Conservation (phyloP, 169 alveolate genomes). For the Plasmodium gallinaceum region DNA sequence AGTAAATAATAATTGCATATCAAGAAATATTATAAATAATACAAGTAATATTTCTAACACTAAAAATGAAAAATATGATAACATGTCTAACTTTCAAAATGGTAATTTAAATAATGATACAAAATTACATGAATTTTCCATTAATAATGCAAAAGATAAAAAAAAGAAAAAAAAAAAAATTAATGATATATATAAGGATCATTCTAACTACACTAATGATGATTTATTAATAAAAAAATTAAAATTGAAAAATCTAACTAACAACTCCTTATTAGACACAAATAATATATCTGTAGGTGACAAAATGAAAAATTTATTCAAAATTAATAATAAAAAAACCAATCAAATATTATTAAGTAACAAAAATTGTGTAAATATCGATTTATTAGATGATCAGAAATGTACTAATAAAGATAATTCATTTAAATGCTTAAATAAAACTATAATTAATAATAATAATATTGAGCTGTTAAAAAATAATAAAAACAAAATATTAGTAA, state of each 20-base stretch:
- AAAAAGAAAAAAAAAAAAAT: neutral
- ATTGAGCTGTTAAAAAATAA: too few relatives aligned
- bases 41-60: neutral
- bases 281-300: neutral
- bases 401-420: too few relatives aligned
- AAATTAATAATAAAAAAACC: neutral
- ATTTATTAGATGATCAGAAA: neutral
- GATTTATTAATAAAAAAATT: neutral
- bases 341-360: constrained; percentile 7
- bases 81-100: neutral
- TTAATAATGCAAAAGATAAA: neutral
- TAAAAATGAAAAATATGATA: neutral
- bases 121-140: neutral
- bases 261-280: too few relatives aligned
- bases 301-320: neutral
- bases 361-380: neutral
- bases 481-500: neutral
- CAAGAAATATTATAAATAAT: neutral
- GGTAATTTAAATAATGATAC: neutral
- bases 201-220: too few relatives aligned
- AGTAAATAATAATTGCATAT: neutral
- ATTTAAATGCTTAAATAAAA: too few relatives aligned
- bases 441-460: too few relatives aligned
- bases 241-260: neutral
- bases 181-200: too few relatives aligned